Evolutionary conservation across 164 flowering plant species (phyloP).

Genomic region (Stephania yunnanensis): DNA sequence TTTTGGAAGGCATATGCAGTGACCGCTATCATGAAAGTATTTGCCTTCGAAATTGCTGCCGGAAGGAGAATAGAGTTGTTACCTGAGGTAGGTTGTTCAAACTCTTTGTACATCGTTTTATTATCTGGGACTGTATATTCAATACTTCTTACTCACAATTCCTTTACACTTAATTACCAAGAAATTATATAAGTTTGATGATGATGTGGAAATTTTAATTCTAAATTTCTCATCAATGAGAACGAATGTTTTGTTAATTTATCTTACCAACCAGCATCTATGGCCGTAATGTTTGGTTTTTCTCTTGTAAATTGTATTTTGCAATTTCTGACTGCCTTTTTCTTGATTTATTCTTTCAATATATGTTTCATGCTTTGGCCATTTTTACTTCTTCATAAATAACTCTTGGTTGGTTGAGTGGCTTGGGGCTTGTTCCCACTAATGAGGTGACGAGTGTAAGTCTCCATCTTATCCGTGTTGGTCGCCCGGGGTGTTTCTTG

Average conservation of each 20-base stretch:
- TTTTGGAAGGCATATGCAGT: conserved; percentile 84
- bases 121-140: neutral
- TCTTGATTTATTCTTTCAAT: neutral
- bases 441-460: no score
- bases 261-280: neutral
- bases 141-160: neutral
- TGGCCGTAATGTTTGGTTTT: neutral
- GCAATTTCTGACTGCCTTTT: neutral
- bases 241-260: neutral
- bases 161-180: neutral
- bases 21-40: conserved; percentile 89
- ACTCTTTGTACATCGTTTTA: conserved; percentile 1
- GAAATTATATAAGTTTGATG: neutral
- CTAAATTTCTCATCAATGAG: neutral
- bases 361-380: neutral
- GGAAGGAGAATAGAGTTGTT: conserved; percentile 78
- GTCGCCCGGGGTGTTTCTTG: no score
- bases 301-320: neutral
- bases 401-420: no score
- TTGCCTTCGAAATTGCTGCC: conserved; percentile 82
- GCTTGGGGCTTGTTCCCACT: no score
- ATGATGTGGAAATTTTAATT: neutral
- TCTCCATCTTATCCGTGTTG: no score
- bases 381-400: neutral
- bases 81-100: conserved; percentile 59